phyloP scores from a whole-genome alignment of 495 filamentous ascomycete species.

The Xylaria cubensis region DNA sequence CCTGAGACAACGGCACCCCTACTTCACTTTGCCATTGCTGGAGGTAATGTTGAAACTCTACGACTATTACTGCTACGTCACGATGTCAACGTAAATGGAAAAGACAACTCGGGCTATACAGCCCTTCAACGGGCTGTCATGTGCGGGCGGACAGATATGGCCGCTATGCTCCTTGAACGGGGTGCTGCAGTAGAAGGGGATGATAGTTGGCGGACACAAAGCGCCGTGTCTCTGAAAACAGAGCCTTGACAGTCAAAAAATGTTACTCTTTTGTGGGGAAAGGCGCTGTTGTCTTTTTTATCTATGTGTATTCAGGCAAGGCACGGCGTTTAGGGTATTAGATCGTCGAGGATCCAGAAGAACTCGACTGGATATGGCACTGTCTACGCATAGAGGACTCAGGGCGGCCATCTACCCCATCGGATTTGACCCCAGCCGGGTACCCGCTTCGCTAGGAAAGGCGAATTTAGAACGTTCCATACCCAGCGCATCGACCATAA shows the following conservation, averaged over 20 bases:
- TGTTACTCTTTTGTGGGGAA: neutral
- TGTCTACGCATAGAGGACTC: neutral
- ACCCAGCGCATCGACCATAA: conserved; percentile 15
- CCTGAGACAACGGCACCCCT: conserved; percentile 43
- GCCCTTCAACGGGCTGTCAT: conserved; percentile 41
- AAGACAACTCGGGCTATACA: conserved; percentile 40
- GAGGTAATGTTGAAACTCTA: conserved; percentile 39
- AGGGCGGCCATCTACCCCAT: conserved; percentile 16
- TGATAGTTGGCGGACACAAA: conserved; percentile 18
- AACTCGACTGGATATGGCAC: conserved; percentile 11
- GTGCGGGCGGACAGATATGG: conserved; percentile 43
- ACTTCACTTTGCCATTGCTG: conserved; percentile 41
- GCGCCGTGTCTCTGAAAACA: neutral
- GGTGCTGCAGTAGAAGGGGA: conserved; percentile 39
- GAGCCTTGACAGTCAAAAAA: conserved; percentile 9
- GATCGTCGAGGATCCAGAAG: neutral
- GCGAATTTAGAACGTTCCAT: conserved; percentile 8
- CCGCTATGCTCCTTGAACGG: conserved; percentile 41
- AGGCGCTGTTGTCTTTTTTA: neutral
- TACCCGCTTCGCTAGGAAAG: conserved; percentile 13
- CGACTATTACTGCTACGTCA: conserved; percentile 39
- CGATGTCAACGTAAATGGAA: conserved; percentile 39
- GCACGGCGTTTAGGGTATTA: conserved; percentile 20
- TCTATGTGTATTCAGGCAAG: conserved; percentile 2
- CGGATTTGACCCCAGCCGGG: conserved; percentile 13